Percentiles rank a stretch among this genome's conserved stretches.
Evolutionary conservation across 2,329 filamentous ascomycete genomes (phyloP).

Genomic region (Penicillium crustosum): DNA sequence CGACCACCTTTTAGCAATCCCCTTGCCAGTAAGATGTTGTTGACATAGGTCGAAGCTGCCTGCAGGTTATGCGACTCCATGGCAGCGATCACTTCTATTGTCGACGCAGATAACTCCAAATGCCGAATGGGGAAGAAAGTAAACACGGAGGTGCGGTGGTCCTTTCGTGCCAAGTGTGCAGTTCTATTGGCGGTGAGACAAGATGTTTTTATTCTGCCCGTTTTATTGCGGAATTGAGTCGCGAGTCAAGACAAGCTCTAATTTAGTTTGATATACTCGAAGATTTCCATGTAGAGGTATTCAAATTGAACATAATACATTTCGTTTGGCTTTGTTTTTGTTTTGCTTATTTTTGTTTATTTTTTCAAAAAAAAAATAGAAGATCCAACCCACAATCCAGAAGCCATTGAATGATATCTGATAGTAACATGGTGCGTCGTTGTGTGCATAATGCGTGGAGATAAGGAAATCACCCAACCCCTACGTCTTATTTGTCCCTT

Average conservation of each 20-base stretch:
- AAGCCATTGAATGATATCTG: not conserved
- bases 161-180: constrained; percentile 25
- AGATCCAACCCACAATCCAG: no score
- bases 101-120: constrained; percentile 14
- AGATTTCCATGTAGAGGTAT: not conserved
- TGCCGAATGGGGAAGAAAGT: constrained; percentile 46
- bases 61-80: constrained; percentile 55
- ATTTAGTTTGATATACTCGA: no score
- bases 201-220: constrained; percentile 8
- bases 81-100: constrained; percentile 20
- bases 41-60: constrained; percentile 63
- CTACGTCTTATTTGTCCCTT: not conserved
- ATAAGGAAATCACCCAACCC: not conserved
- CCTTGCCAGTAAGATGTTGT: constrained; percentile 64
- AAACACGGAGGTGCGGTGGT: constrained; percentile 38
- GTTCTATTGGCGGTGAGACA: constrained; percentile 3
- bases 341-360: not conserved
- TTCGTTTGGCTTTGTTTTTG: no score
- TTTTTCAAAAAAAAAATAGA: no score
- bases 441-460: not conserved
- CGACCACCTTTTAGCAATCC: constrained; percentile 60
- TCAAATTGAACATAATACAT: not conserved
- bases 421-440: not conserved
- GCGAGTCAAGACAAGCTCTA: not conserved
- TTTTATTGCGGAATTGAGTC: not conserved